A percentile compares a stretch with the other conserved stretches of the same genome.
Evolutionary conservation across 306 rosid genomes (phyloP).

Genomic region (Hippophae gyantsensis): DNA sequence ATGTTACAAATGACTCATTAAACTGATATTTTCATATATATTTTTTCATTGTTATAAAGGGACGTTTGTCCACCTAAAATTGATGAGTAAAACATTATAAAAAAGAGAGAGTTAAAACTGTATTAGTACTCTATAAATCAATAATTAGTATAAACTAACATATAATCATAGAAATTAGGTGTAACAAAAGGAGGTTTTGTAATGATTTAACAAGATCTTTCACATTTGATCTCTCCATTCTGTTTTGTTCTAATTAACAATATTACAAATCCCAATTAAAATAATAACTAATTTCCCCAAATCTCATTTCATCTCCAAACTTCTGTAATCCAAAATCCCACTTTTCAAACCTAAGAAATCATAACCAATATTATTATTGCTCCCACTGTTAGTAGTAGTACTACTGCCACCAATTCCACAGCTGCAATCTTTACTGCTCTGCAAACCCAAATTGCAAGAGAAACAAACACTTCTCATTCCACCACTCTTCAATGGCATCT

Average conservation of each 20-base stretch:
- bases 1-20: no score
- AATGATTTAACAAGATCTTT: no score
- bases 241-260: background rate
- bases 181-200: no score
- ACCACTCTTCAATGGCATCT: conserved; percentile 27
- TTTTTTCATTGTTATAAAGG: no score
- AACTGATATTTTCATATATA: no score
- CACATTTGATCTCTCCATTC: background rate
- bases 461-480: conserved; percentile 30
- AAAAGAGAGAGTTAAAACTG: no score
- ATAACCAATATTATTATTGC: conserved; percentile 32
- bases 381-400: conserved; percentile 12
- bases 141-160: no score
- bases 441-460: conserved; percentile 45
- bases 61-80: no score
- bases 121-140: no score
- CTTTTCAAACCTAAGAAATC: conserved; percentile 79
- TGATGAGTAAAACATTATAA: no score
- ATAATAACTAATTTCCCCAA: background rate
- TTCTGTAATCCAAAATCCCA: conserved; percentile 69
- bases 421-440: conserved; percentile 35
- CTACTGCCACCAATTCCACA: conserved; percentile 24
- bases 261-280: background rate
- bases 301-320: conserved; percentile 70
- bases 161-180: no score